Base-by-base conservation (phyloP, 805 yeast genomes). In the Myxozyma geophila region DNA sequence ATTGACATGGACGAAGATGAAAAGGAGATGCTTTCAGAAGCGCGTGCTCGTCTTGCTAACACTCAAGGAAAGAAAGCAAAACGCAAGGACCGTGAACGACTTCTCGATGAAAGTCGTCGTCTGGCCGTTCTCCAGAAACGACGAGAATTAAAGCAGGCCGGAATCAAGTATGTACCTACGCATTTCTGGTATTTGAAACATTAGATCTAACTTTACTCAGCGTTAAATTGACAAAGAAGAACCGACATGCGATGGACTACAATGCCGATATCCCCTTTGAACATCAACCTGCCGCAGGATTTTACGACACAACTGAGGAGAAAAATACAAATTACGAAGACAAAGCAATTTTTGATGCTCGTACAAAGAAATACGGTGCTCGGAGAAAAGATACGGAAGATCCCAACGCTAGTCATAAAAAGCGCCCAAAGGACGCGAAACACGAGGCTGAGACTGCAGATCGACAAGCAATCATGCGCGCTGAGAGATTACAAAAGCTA, bases 41-140 rank as follows among this genome's bases (percentile, higher is more conserved):
- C 99, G 0, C 83, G 88, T 54, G 96, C 97, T 1, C 83, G 99
- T 70, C 78, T 93, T 67, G 90, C 96, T 12, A 92, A 91, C 71
- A 92, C 98, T 0, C 91, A 89, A 74, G 99, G 98, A 64, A 92
- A 92, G 70, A 93, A 93, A 75, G 97, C 98, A 0, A 90, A 92
- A 63, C 77, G 98, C 63, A 91, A 92, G 73, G 90, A 87, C 1
- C 80, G 98, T 62, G 98, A 93, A 73, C 79, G 95, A 56, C 82
- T 89, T 83, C 77, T 91, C 51, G 89, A 87, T 55, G 96, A 92
- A 72, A 88, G 90, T 63, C 82, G 85, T 70, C 77, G 96, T 39
- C 80, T 91, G 23, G 89, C 97, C 0, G 77, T 87, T 62, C 72
- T 93, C 12, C 96, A 92, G 70, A 88, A 87, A 68, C 80, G 97